These are phyloP conservation scores for Oryza australiensis DNA, from an alignment of 176 grass and related monocot species.

Conservation along the genomic window DNA sequence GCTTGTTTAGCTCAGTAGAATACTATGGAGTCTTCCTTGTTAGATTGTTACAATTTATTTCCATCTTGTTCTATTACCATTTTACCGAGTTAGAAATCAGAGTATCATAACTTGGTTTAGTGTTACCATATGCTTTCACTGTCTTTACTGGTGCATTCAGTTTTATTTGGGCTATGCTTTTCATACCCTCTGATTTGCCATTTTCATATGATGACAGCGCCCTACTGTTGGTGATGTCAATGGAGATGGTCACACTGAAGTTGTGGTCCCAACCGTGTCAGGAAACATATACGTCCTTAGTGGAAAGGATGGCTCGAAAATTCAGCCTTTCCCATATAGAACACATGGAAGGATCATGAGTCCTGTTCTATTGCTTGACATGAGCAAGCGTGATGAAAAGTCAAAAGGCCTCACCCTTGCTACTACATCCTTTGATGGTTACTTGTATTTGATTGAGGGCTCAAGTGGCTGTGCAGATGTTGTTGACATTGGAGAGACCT, in stretches of 20 bases:
- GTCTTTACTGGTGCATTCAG: conserved; percentile 1
- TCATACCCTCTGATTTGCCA: conserved; percentile 36
- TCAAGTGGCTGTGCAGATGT: conserved; percentile 87
- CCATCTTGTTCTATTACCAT: conserved; percentile 15
- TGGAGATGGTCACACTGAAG: conserved; percentile 83
- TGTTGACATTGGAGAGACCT: conserved; percentile 94
- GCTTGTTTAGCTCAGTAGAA: conserved; percentile 33
- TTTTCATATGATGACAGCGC: conserved; percentile 59
- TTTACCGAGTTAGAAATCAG: background rate
- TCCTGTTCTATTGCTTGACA: conserved; percentile 75
- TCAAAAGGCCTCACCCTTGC: conserved; percentile 77
- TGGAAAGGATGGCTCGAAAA: conserved; percentile 79
- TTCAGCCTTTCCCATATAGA: conserved; percentile 81
- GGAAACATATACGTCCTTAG: conserved; percentile 96
- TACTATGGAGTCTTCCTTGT: conserved; percentile 12
- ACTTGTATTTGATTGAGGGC: conserved; percentile 94
- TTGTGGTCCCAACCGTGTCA: conserved; percentile 80
- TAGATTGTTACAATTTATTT: conserved; percentile 14
- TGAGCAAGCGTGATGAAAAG: conserved; percentile 61
- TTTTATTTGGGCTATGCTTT: background rate
- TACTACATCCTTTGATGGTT: conserved; percentile 88
- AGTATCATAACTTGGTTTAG: conserved; percentile 25
- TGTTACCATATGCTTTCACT: background rate
- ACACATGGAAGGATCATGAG: conserved; percentile 92
- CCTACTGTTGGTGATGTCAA: conserved; percentile 92